Evolutionary conservation across 371 early-diverging fungal genomes (phyloP).

Genomic region (Nematocida parisii): DNA sequence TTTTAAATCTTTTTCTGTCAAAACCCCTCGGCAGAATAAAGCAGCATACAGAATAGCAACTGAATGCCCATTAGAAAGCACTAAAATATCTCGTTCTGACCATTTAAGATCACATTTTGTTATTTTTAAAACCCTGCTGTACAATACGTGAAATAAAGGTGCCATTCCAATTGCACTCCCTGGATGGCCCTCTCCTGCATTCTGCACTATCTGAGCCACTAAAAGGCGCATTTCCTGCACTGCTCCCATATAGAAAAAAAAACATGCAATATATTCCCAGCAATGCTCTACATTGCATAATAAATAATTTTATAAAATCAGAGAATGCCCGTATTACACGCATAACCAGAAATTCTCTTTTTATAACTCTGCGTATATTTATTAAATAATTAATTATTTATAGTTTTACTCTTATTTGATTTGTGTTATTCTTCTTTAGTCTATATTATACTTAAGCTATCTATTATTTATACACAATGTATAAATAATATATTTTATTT

Average conservation of each 20-base stretch:
- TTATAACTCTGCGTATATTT: no score
- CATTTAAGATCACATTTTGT: conserved; percentile 65
- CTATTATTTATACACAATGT: no score
- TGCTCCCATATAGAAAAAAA: no score
- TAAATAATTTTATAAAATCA: no score
- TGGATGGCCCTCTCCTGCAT: conserved; percentile 93
- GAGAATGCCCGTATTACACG: no score
- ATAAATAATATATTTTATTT: not conserved
- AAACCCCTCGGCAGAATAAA: conserved; percentile 81
- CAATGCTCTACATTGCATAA: no score
- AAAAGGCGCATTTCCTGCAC: conserved; percentile 86
- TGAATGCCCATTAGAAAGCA: conserved; percentile 95
- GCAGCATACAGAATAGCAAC: conserved; percentile 87
- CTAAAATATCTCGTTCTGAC: conserved; percentile 89
- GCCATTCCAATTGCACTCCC: conserved; percentile 92
- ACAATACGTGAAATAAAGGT: conserved; percentile 84
- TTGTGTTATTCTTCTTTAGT: no score
- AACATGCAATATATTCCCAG: no score
- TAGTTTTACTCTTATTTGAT: no score
- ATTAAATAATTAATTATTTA: no score
- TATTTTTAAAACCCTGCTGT: conserved; percentile 70
- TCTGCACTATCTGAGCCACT: conserved; percentile 85
- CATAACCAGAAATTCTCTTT: no score
- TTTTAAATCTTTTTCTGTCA: conserved; percentile 85
- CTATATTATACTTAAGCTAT: no score